Percentiles rank a stretch among this genome's conserved stretches.
phyloP scores from a whole-genome alignment of 2,329 filamentous ascomycete species.

The Arthroderma sp. region DNA sequence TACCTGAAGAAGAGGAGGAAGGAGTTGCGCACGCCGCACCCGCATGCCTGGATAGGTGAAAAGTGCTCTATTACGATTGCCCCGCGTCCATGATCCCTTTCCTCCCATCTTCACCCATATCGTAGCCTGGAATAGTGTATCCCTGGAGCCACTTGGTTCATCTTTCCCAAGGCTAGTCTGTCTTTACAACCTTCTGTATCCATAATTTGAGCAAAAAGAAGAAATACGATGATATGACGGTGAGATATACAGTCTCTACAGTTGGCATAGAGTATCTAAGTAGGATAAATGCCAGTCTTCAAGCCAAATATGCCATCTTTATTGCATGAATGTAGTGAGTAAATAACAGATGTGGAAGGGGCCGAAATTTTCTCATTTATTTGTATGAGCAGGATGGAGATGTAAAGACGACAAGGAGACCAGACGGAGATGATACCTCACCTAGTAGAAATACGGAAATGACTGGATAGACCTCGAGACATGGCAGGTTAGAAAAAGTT shows the following conservation, averaged over 20 bases:
- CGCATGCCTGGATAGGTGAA: neutral
- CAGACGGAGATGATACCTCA: neutral
- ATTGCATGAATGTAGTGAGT: no score
- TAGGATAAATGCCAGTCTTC: neutral
- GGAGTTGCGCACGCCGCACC: neutral
- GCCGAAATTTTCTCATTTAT: neutral
- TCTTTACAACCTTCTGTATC: neutral
- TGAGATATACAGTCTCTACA: neutral
- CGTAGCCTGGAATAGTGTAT: neutral
- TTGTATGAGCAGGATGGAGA: neutral
- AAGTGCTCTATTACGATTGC: neutral
- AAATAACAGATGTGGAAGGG: neutral
- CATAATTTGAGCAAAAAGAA: conserved; percentile 1
- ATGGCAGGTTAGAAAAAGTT: neutral
- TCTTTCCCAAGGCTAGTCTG: neutral
- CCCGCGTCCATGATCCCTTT: neutral
- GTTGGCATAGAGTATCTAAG: neutral
- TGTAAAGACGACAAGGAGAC: neutral
- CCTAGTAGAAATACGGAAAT: neutral
- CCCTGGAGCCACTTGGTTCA: neutral
- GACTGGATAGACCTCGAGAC: neutral
- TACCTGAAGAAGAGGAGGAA: conserved; percentile 6
- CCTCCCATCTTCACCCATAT: neutral
- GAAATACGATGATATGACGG: neutral
- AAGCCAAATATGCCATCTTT: no score